Evolutionary conservation across 441 rosid genomes (phyloP), one percentile per base, ranked within the genome.

Genomic region (Eruca vesicaria): DNA sequence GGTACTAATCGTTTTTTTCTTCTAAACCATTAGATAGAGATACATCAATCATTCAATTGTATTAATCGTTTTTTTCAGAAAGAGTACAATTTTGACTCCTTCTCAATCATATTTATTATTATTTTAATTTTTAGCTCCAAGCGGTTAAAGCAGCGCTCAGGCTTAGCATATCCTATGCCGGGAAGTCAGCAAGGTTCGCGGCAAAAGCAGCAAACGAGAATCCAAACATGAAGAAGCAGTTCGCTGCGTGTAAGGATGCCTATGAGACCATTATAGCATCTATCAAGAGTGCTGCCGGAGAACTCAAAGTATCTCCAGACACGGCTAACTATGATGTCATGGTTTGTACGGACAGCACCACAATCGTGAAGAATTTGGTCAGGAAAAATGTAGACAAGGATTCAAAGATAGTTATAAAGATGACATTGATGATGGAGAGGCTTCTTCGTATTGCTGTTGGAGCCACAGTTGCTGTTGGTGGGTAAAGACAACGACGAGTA

Each of bases 281-380:
- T 11, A 36, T 74, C 53, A 29, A 33, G 38, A 74, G 67, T 33
- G 73, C 78, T 59, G 1, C 23, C 5, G 9, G 2, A 11, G 78
- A 60, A 52, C 73, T 74, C 62, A 50, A 59, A 41, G 45, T 5
- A 9, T 23, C 68, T 0, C 73, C 78, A 6, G 73, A 59, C 0
- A 68, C 63, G 35, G 41, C 78, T 0, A 74, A 67, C 56, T 74
- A 75, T 68, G 74, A 75, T 21, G 69, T 68, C 63, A 68, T 52
- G 58, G 57, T 68, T 19, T 68, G 68, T 75, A 9, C 2, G 9
- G 79, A 75, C 48, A 11, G 23, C 7, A 75, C 63, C 1, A 26
- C 9, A 0, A 12, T 15, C 0, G 55, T 74, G 31, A 33, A 33
- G 31, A 9, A 33, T 3, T 67, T 28, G 69, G 16, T 75, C 18